Evolutionary conservation across 768 basidiomycete species (phyloP).

Genomic region (Erythrobasidium yunnanense): DNA sequence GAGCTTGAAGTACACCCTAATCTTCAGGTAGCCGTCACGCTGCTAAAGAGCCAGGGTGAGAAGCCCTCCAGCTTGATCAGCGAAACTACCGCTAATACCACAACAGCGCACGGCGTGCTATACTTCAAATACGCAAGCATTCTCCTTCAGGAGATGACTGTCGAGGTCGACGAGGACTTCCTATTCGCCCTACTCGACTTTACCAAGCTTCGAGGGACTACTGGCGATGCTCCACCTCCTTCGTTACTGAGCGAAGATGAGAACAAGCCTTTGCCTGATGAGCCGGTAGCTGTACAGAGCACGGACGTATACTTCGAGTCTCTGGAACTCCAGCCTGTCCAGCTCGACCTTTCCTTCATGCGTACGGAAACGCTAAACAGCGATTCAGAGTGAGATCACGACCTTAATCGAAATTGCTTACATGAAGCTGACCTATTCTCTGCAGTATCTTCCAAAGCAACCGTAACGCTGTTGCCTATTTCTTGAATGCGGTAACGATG

Average conservation of each 20-base stretch:
- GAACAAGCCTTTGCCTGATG: constrained; percentile 54
- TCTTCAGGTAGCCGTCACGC: constrained; percentile 72
- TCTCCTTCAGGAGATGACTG: constrained; percentile 80
- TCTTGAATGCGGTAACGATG: constrained; percentile 91
- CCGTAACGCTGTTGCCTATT: constrained; percentile 81
- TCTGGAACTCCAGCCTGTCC: constrained; percentile 85
- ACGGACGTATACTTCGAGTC: constrained; percentile 85
- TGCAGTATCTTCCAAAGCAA: constrained; percentile 36
- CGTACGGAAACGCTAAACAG: constrained; percentile 84
- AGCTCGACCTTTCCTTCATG: constrained; percentile 89
- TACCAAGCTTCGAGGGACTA: constrained; percentile 75
- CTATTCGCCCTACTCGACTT: constrained; percentile 84
- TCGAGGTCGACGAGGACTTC: constrained; percentile 96
- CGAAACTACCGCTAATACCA: constrained; percentile 14
- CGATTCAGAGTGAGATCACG: constrained; percentile 66
- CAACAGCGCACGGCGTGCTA: constrained; percentile 84
- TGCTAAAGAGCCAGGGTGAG: constrained; percentile 85
- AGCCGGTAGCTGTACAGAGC: constrained; percentile 44
- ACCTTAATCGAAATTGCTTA: background rate
- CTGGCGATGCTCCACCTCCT: constrained; percentile 43
- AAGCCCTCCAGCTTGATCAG: background rate
- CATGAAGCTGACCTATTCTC: background rate
- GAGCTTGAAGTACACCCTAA: constrained; percentile 75
- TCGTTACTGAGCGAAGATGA: constrained; percentile 42
- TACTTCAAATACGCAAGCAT: constrained; percentile 96